Evolutionary conservation across 225 moss, liverwort and hornwort genomes (phyloP), one percentile per base, ranked within the genome.

Genomic region (Sphagnum contortum): DNA sequence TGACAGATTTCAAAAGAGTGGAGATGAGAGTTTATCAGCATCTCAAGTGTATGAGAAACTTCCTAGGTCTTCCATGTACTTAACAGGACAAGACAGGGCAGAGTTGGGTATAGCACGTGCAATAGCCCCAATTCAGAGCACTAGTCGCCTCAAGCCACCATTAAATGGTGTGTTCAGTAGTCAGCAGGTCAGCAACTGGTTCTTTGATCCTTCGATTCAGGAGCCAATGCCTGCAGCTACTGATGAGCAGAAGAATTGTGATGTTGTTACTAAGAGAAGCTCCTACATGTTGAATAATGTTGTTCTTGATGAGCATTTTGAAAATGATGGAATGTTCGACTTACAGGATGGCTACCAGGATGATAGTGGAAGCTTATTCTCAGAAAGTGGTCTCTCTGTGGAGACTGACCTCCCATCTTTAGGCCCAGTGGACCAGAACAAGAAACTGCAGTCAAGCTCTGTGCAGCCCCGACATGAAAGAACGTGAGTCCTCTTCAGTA

Each of bases 311-410:
- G 84, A 84, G 66, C 84, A 81, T 69, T 73, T 77, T 78, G 80
- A 84, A 78, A 81, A 71, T 75, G 84, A 81, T 80, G 84, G 77
- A 69, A 74, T 74, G 66, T 84, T 84, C 73, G 80, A 81, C 73
- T 75, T 80, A 72, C 75, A 80, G 66, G 80, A 80, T 75, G 78
- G 80, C 63, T 73, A 72, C 69, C 61, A 61, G 44, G 83, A 84
- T 76, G 84, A 84, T 73, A 84, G 73, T 76, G 75, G 80, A 60
- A 84, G 80, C 80, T 75, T 81, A 66, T 84, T 81, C 75, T 80
- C 84, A 68, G 80, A 80, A 73, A 73, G 78, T 71, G 80, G 84
- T 76, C 68, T 84, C 59, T 84, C 81, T 67, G 77, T 76, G 60
- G 84, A 84, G 71, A 75, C 78, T 67, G 84, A 84, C 64, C 57